Evolutionary conservation across 768 basidiomycete species (phyloP).

Genomic region (Termitomyces sp.): DNA sequence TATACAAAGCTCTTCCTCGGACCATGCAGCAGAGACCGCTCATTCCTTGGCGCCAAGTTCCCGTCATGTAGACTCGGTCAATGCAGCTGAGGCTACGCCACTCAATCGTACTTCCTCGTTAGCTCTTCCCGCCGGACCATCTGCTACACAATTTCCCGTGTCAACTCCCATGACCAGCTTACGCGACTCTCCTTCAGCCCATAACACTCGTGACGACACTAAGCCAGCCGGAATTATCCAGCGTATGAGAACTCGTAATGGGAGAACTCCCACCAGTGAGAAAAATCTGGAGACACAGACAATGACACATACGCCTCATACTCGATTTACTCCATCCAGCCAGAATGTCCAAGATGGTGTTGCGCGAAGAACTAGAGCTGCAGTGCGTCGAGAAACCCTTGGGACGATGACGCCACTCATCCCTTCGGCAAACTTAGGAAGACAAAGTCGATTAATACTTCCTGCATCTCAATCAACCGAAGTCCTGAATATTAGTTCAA

Average conservation of each 20-base stretch:
- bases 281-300: neutral
- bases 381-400: conserved; percentile 14
- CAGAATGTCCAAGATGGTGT: conserved; percentile 12
- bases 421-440: conserved; percentile 13
- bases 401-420: conserved; percentile 15
- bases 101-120: neutral
- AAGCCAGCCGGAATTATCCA: conserved; percentile 24
- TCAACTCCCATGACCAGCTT: neutral
- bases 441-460: conserved; percentile 8
- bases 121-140: neutral
- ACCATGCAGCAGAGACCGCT: neutral
- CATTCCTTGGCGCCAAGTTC: conserved; percentile 17
- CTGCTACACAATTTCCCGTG: conserved; percentile 1
- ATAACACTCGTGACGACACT: neutral
- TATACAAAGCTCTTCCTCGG: neutral
- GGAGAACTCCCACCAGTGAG: conserved; percentile 19
- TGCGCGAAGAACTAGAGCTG: conserved; percentile 21
- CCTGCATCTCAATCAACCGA: conserved; percentile 8
- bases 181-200: neutral
- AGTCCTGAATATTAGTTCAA: conserved; percentile 5
- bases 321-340: neutral
- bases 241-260: conserved; percentile 38
- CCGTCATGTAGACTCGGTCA: neutral
- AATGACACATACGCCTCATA: neutral
- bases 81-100: conserved; percentile 5